Conservation (phyloP, 257 asterid genomes). For the Nicotiana attenuata region DNA sequence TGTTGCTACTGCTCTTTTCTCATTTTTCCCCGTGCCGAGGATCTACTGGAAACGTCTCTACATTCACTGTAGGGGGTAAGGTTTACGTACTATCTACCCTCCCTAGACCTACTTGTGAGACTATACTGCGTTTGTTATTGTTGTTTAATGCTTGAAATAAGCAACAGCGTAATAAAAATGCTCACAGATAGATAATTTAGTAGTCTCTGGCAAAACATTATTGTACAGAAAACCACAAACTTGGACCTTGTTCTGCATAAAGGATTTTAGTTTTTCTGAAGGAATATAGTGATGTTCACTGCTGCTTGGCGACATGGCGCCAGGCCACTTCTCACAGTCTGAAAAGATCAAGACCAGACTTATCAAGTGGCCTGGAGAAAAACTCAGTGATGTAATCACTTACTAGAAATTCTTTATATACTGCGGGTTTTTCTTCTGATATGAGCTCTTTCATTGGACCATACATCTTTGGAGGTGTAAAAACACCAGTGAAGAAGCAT, state of each 20-base stretch:
- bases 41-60: too few relatives aligned
- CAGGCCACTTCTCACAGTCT: slow-evolving; percentile 13
- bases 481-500: slow-evolving; percentile 42
- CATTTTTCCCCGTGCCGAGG: too few relatives aligned
- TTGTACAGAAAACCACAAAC: neutral
- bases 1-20: too few relatives aligned
- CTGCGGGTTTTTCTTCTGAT: slow-evolving; percentile 27
- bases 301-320: neutral
- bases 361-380: slow-evolving; percentile 31
- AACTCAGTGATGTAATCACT: slow-evolving; percentile 34
- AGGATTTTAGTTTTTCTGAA: too few relatives aligned
- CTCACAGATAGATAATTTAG: neutral
- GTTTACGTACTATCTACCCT: too few relatives aligned
- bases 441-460: slow-evolving; percentile 51
- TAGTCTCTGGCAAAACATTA: neutral
- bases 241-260: neutral
- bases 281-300: neutral
- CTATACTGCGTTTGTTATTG: too few relatives aligned
- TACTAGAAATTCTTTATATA: slow-evolving; percentile 44
- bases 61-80: too few relatives aligned
- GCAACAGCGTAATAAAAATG: too few relatives aligned
- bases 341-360: slow-evolving; percentile 49
- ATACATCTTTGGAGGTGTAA: slow-evolving; percentile 23
- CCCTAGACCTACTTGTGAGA: too few relatives aligned
- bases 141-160: too few relatives aligned